A percentile compares a stretch with the other conserved stretches of the same genome.
Evolutionary conservation across 345 rosid species (phyloP).

Genomic region (Syzygium jambos): DNA sequence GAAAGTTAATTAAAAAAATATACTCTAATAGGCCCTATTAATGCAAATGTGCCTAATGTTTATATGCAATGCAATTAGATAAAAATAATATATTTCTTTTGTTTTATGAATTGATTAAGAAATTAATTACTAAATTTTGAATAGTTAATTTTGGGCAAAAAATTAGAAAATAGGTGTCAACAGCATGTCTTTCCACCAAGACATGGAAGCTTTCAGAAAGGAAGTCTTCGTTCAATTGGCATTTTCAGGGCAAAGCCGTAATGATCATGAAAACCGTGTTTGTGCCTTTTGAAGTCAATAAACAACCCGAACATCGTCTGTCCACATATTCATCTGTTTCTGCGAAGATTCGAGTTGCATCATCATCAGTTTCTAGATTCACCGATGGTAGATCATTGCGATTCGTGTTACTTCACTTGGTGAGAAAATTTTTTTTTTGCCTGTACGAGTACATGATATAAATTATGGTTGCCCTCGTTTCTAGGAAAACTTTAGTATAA

Average conservation of each 20-base stretch:
- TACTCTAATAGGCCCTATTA: too few relatives aligned
- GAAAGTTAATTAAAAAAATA: too few relatives aligned
- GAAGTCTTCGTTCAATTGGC: background rate
- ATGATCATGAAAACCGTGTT: background rate
- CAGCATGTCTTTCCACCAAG: background rate
- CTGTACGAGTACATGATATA: background rate
- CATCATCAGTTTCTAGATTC: background rate
- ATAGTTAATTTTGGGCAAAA: too few relatives aligned
- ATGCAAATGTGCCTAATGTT: too few relatives aligned
- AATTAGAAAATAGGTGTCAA: too few relatives aligned
- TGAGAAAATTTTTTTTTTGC: background rate
- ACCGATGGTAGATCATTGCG: background rate
- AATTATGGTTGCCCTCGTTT: background rate
- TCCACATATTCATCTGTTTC: background rate
- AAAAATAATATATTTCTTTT: too few relatives aligned
- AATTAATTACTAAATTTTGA: too few relatives aligned
- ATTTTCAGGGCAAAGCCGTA: background rate
- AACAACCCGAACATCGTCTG: background rate
- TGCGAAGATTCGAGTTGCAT: background rate
- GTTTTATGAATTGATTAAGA: too few relatives aligned
- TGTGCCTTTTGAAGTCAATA: background rate
- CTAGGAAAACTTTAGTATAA: background rate
- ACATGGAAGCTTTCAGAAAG: background rate
- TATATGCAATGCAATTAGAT: too few relatives aligned
- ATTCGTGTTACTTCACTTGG: background rate